Base-by-base conservation (phyloP, 148 eudicot genomes). In the Amaranthus cruentus region DNA sequence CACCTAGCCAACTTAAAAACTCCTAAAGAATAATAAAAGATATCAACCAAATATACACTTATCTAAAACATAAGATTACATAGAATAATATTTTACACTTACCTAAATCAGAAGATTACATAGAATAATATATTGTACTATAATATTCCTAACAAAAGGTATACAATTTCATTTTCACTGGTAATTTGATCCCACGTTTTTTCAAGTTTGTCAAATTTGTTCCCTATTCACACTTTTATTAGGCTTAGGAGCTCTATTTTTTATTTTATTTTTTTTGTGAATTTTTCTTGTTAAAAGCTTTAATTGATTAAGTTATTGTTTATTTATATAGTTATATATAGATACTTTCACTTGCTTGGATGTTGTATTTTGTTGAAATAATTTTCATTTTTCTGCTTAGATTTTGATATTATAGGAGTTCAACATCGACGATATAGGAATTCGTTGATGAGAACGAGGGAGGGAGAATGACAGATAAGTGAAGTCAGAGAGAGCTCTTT, bases 81-180 rank as follows among this genome's bases (percentile, higher is more conserved):
- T 18, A 18, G 18, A 18, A 18, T 18, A 18, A 18, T 18, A 18
- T 18, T 18, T 18, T 18, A 18, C 18, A 18, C 18, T 18, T 18
- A 18, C 18, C 18, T 18, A 18, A 18, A 18, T 18, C 18, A 18
- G 18, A 18, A 18, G 18, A 18, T 18, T 18, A 18, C 18, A 18
- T 18, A 18, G 18, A 18, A 18, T 18, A 18, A 18, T 18, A 18
- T 18, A 18, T 18, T 18, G 18, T 18, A 18, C 18, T 18, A 18
- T 18, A 18, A 18, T 18, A 18, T 18, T 18, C 18, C 18, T 18
- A 18, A 18, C 18, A 18, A 18, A 14, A 71, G 74, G 74, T 71
- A 71, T n/a, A 66, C 65, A 47, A 71, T 70, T 70, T 47, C 15
- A 8, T 46, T 76, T 68, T 54, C 14, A n/a, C 61, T 63, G 9